Conservation (phyloP, 129 eudicot species). For the Flaveria sonorensis region DNA sequence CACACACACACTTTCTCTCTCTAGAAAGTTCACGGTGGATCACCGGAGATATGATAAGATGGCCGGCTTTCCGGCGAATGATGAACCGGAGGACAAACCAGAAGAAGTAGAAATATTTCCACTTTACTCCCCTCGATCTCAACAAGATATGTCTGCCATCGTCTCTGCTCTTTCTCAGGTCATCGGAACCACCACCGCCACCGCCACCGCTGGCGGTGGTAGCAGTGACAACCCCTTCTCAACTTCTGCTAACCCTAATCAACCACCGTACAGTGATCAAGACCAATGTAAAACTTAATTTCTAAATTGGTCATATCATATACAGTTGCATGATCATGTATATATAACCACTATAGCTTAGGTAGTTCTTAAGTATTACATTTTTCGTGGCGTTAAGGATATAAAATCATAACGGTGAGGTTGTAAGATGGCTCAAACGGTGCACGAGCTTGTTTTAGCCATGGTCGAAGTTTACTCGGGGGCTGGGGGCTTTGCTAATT, state of each 20-base stretch:
- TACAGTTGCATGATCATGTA: background rate
- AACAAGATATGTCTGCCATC: slow-evolving; percentile 75
- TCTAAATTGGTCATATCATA: too few relatives aligned
- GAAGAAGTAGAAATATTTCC: slow-evolving; percentile 20
- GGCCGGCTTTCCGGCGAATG: slow-evolving; percentile 45
- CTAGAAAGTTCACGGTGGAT: slow-evolving; percentile 37
- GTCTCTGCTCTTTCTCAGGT: slow-evolving; percentile 84
- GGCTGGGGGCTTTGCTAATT: too few relatives aligned
- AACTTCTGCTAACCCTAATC: slow-evolving; percentile 10
- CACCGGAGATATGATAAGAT: slow-evolving; percentile 60
- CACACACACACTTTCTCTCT: slow-evolving; percentile 8
- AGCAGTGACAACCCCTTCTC: background rate
- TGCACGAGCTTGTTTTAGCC: too few relatives aligned
- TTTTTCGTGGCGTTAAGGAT: background rate
- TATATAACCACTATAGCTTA: background rate
- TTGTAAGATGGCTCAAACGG: background rate
- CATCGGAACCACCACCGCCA: slow-evolving; percentile 33
- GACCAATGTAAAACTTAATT: slow-evolving; percentile 26
- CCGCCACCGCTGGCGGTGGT: background rate
- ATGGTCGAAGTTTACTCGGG: too few relatives aligned
- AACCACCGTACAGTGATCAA: slow-evolving; percentile 22
- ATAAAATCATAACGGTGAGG: background rate
- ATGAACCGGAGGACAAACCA: slow-evolving; percentile 30
- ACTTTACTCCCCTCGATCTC: slow-evolving; percentile 59
- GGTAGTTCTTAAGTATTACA: background rate